Evolutionary conservation across 228 moss, liverwort and hornwort species (phyloP), one percentile per base, ranked within the genome.

Genomic region (Sphagnum fallax): DNA sequence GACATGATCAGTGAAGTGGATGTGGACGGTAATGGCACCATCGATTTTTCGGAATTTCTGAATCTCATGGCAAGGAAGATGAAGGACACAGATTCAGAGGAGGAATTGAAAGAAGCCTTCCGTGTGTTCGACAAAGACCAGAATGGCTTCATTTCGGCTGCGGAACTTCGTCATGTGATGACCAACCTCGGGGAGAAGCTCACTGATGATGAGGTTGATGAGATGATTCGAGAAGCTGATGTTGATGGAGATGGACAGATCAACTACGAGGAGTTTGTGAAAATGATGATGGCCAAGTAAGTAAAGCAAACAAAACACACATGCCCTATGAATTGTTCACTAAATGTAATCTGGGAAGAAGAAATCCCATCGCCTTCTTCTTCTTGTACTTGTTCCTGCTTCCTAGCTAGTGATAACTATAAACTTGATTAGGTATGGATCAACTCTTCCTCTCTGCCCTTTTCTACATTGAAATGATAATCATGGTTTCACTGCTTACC

Each of bases 31-130:
- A 83, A 83, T 65, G 83, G 83, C 13, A 83, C 83, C 4, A 83
- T 83, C 52, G 83, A 83, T 51, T 83, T 83, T 57, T 70, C 83
- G 0, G 83, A 83, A 77, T 83, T 83, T 72, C 74, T 83, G 1
- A 83, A 79, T 73, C 79, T 83, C 6, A 83, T 83, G 83, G 83
- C 83, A 32, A 76, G 83, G 8, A 83, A 83, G 66, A 83, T 83
- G 82, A 82, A 82, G 79, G 83, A 85, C 52, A 85, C 85, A 2
- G 85, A 85, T 60, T 85, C 85, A 12, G 85, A 85, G 74, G 85
- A 85, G 81, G 85, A 85, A 79, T 61, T 85, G 79, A 85, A 85
- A 76, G 85, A 85, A 59, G 85, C 85, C 6, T 85, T 85, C 70
- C 76, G 76, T 63, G 85, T 85, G 53, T 85, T 85, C 71, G 85